A percentile compares a stretch with the other conserved stretches of the same genome.
phyloP scores from a whole-genome alignment of 2,329 filamentous ascomycete species.

The Penicillium sp. region DNA sequence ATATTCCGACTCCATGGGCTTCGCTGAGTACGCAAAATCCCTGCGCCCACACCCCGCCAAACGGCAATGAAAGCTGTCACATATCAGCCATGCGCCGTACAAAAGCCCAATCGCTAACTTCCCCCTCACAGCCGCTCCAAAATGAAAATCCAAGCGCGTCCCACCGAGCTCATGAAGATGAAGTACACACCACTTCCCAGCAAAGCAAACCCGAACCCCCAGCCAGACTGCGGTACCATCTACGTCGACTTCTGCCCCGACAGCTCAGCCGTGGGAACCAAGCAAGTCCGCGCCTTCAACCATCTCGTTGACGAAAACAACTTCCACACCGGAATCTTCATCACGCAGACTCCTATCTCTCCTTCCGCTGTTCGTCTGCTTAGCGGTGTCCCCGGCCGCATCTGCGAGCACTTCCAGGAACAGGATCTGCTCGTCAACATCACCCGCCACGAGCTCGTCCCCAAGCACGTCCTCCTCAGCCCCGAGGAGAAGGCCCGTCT shows the following conservation, averaged over 20 bases:
- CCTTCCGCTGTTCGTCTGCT: slow-evolving; percentile 86
- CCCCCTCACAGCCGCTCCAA: slow-evolving; percentile 65
- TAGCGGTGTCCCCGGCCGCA: slow-evolving; percentile 72
- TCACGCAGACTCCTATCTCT: slow-evolving; percentile 80
- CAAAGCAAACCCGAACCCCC: slow-evolving; percentile 69
- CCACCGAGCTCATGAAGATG: slow-evolving; percentile 78
- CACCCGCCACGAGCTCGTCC: slow-evolving; percentile 94
- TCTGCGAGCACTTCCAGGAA: slow-evolving; percentile 94
- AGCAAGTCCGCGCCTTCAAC: slow-evolving; percentile 88
- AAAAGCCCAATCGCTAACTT: slow-evolving; percentile 15
- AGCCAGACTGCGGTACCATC: slow-evolving; percentile 78
- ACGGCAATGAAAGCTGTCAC: slow-evolving; percentile 11
- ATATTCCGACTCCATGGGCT: slow-evolving; percentile 72
- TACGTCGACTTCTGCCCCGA: slow-evolving; percentile 91
- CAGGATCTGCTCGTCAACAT: slow-evolving; percentile 97
- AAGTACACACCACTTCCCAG: slow-evolving; percentile 76
- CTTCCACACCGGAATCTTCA: slow-evolving; percentile 88
- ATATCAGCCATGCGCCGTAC: not conserved
- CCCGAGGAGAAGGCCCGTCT: slow-evolving; percentile 85
- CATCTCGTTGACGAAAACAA: slow-evolving; percentile 76
- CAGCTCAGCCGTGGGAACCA: slow-evolving; percentile 74
- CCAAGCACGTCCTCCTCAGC: slow-evolving; percentile 87
- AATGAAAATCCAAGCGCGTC: slow-evolving; percentile 86
- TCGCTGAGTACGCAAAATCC: slow-evolving; percentile 66
- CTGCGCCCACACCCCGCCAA: not conserved